Evolutionary conservation across 352 stramenopile genomes (phyloP), one percentile per base, ranked within the genome.

Genomic region (Phytophthora cryptogea): DNA sequence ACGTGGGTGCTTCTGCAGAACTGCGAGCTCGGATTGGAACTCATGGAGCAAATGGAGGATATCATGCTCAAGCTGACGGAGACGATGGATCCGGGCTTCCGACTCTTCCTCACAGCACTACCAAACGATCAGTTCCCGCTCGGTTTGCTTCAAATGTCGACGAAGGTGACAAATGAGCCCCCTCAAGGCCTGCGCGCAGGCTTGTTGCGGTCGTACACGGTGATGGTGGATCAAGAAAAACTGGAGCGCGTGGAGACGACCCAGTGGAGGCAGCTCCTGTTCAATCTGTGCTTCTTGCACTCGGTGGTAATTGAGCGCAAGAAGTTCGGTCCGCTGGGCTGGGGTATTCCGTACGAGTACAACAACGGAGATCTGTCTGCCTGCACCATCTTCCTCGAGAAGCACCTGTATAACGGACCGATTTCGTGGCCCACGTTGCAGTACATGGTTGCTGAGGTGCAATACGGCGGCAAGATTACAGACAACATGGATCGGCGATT

Each of bases 391-490:
- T 99, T 99, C 75, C 82, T 99, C 51, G 96, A 99, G 74, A 99
- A 99, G 64, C 96, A 99, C 63, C 59, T 99, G 47, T 99, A 99
- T 85, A 98, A 98, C 65, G 96, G 95, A 2, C 94, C 95, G 39
- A 99, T 99, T 68, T 98, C 93, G 56, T 99, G 97, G 97, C 88
- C 88, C 7, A 99, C 97, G 20, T 92, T 99, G 56, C 94, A 99
- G 82, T 99, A 99, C 76, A 99, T 99, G 95, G 96, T 99, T 26
- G 91, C 93, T 8, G 97, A 99, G 71, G 96, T 98, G 10, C 94
- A 99, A 66, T 99, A 99, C 75, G 97, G 97, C 39, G 97, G 97
- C 63, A 99, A 99, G 70, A 99, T 99, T 66, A 99, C 97, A 8
- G 97, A 99, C 76, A 98, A 98, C 55, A 88, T 99, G 68, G 97